phyloP scores from a whole-genome alignment of 2,329 filamentous ascomycete genomes.

The Corinectria fuckeliana region DNA sequence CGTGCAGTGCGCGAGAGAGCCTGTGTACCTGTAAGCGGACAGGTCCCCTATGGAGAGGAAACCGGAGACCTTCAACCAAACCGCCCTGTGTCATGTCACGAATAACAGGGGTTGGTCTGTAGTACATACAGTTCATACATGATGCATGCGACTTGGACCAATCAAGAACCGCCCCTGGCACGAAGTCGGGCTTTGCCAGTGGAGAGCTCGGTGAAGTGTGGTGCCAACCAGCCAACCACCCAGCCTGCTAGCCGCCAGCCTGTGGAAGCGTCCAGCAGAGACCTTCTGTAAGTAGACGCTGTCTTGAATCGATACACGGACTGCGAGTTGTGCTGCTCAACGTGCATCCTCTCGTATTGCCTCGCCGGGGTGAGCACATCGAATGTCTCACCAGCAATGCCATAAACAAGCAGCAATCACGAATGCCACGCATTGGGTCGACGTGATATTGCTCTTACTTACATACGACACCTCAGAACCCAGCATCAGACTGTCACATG shows the following conservation, averaged over 20 bases:
- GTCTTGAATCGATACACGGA: neutral
- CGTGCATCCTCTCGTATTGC: neutral
- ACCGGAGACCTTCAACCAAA: neutral
- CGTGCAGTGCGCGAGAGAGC: neutral
- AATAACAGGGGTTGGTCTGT: conserved; percentile 11
- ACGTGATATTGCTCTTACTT: too few relatives aligned
- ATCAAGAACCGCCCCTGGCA: neutral
- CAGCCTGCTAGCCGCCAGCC: conserved; percentile 26
- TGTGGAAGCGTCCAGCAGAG: neutral
- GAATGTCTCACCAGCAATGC: neutral
- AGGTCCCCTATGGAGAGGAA: conserved; percentile 13
- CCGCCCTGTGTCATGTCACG: conserved; percentile 2
- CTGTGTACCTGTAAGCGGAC: neutral
- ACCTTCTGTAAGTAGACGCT: too few relatives aligned
- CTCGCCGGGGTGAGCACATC: neutral
- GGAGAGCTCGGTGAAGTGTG: conserved; percentile 1
- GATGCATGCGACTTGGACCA: neutral
- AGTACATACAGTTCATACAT: too few relatives aligned
- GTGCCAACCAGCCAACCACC: conserved; percentile 27
- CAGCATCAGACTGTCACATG: neutral
- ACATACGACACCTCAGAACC: neutral
- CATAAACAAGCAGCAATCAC: too few relatives aligned
- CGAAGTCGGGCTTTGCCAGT: neutral
- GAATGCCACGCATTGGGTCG: too few relatives aligned
- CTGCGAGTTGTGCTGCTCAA: neutral